Evolutionary conservation across 805 yeast genomes (phyloP).

Genomic region (Metschnikowia kofuensis): DNA sequence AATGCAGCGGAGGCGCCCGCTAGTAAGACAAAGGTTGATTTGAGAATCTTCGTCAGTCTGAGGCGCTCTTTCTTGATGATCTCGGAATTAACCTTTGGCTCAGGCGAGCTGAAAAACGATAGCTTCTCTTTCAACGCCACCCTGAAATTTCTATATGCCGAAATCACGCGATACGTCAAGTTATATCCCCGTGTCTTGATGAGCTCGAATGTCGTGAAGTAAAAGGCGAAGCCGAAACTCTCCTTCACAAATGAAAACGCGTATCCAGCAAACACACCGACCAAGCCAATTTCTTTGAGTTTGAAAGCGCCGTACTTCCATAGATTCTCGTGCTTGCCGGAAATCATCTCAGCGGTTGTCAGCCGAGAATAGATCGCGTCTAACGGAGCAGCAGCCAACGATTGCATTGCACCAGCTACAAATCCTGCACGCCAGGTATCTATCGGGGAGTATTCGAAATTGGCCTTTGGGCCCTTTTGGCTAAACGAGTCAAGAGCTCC

Average conservation of each 20-base stretch:
- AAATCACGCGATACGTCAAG: conserved; percentile 43
- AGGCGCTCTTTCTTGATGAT: conserved; percentile 28
- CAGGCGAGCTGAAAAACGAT: conserved; percentile 15
- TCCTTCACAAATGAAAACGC: conserved; percentile 77
- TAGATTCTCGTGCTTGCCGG: conserved; percentile 62
- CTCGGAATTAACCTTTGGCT: conserved; percentile 15
- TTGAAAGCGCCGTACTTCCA: conserved; percentile 76
- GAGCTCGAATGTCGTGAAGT: conserved; percentile 76
- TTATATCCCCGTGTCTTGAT: conserved; percentile 68
- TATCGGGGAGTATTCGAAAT: conserved; percentile 21
- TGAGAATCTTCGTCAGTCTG: conserved; percentile 49
- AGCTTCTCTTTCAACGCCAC: conserved; percentile 21
- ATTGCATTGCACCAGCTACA: conserved; percentile 81
- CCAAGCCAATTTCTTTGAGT: conserved; percentile 67
- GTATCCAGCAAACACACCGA: conserved; percentile 89
- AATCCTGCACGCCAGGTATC: conserved; percentile 81
- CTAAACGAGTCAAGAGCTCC: conserved; percentile 42
- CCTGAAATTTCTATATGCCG: conserved; percentile 42
- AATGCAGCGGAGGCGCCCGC: conserved; percentile 91
- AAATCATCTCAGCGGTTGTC: conserved; percentile 66
- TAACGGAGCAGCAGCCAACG: conserved; percentile 89
- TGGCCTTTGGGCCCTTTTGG: conserved; percentile 8
- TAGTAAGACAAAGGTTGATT: conserved; percentile 64
- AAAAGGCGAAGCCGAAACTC: conserved; percentile 76
- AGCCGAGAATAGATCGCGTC: conserved; percentile 89